Evolutionary conservation across 2,329 filamentous ascomycete genomes (phyloP), one percentile per base, ranked within the genome.

Genomic region (Fusarium anguioides): DNA sequence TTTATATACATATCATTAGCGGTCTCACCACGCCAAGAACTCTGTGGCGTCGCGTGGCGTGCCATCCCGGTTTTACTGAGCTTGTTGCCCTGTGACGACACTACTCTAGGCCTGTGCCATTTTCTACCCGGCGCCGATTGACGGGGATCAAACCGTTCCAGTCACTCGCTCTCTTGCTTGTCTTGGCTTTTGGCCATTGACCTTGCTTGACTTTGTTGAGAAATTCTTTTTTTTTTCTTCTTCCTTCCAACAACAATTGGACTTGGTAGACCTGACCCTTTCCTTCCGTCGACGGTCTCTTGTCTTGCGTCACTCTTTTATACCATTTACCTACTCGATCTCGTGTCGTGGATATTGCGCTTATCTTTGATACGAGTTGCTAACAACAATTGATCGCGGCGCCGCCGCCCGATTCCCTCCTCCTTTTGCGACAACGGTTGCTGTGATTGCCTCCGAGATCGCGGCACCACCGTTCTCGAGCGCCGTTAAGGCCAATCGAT

Each of bases 51-150:
- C 44, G 21, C 41, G 66, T 70, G 66, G 70, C 70, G 66, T 67
- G 21, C 45, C 23, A 70, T 66, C 59, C 65, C 41, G 29, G 57
- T 51, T 50, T 51, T 49, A 31, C 23, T 55, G 56, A 68, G 46
- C 50, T 39, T 48, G 57, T 54, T 60, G 68, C 68, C 68, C 71
- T 74, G 71, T 73, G 71, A 74, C 71, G 71, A 74, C 71, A 73
- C 62, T 50, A 51, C 24, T 40, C 27, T 21, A 53, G 66, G 63
- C 62, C 69, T 68, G 71, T 73, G 68, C 63, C 59, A 72, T 63
- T 73, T 71, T 73, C 37, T 35, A 61, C 12, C 23, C 27, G 27
- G 33, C 52, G 33, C 51, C 33, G 41, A 31, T 42, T 33, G 55
- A 46, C 47, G 37, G 47, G 56, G 60, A 65, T 58, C 60, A 56